Evolutionary conservation across 768 basidiomycete genomes (phyloP).

Genomic region (Pisolithus albus): DNA sequence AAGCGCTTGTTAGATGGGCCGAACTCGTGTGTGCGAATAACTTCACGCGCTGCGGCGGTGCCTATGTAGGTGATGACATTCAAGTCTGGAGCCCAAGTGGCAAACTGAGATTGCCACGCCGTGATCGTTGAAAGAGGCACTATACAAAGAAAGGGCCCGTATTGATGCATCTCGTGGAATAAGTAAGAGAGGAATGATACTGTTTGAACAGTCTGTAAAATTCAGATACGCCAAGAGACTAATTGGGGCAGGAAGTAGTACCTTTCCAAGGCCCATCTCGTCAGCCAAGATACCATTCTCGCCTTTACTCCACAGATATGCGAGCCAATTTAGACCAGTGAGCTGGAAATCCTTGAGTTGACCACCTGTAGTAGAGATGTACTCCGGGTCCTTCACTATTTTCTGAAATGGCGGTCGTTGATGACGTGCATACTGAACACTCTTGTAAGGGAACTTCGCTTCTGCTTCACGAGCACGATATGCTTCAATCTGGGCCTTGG

Average conservation of each 20-base stretch:
- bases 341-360: slow-evolving; percentile 96
- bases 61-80: slow-evolving; percentile 98
- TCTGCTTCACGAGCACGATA: slow-evolving; percentile 73
- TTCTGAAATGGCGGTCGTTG: slow-evolving; percentile 75
- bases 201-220: slow-evolving; percentile 81
- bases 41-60: slow-evolving; percentile 76
- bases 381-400: slow-evolving; percentile 83
- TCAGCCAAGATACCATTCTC: slow-evolving; percentile 97
- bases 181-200: slow-evolving; percentile 93
- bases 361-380: slow-evolving; percentile 72
- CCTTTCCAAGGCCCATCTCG: slow-evolving; percentile 99
- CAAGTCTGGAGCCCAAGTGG: slow-evolving; percentile 90
- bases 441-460: slow-evolving; percentile 82
- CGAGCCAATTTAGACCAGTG: slow-evolving; percentile 97
- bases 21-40: slow-evolving; percentile 91
- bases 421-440: slow-evolving; percentile 54
- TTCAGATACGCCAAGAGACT: slow-evolving; percentile 9
- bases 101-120: slow-evolving; percentile 96
- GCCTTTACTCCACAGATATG: slow-evolving; percentile 89
- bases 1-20: slow-evolving; percentile 81
- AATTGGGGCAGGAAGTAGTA: slow-evolving; percentile 20
- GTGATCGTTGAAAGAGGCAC: slow-evolving; percentile 97
- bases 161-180: slow-evolving; percentile 86
- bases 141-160: slow-evolving; percentile 95
- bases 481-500: slow-evolving; percentile 70